Base-by-base conservation (phyloP, 257 asterid species). In the Nicotiana noctiflora region DNA sequence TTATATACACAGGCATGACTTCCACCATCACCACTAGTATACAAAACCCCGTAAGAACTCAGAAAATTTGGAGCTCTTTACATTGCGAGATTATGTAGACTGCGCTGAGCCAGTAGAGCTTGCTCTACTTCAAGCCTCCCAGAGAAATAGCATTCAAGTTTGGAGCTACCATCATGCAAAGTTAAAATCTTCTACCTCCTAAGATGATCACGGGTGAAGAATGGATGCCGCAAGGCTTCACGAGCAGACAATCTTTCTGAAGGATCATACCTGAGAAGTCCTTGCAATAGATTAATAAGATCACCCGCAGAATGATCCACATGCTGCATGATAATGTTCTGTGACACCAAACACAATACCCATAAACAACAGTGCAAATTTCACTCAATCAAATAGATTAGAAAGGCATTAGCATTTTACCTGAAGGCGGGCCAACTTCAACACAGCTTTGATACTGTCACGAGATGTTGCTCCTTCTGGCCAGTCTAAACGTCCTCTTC, bases 271-370 rank as follows among this genome's bases (percentile, higher is more conserved):
- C 89, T 90, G 46, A 95, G 85, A 79, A 95, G 97, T 8, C 98
- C 98, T 81, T 95, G 98, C 53, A 95, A 80, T 40, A 95, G 86
- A 77, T 91, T 83, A 40, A 95, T 92, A 14, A 95, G 89, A 81
- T 95, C 98, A 2, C 98, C 98, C 0, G 96, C 98, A 0, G 98
- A 94, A 83, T 94, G 97, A 80, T 94, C 98, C n/a, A 94, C 98
- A 18, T 90, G 95, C 75, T 93, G 94, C 98, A 95, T 95, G 8
- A 95, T 86, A 57, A 93, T 80, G 85, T 95, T 95, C 88, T 86
- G 86, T 14, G 14, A 76, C 13, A 74, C 21, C 6, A 4, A 79
- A 18, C 10, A 49, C 37, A 40, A 61, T 25, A 9, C 14, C 12
- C 3, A 1, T 32, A 21, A n/a, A 53, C 10, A 72, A 72, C 59